Conservation (phyloP, 306 rosid genomes). For the Prinsepia uniflora region DNA sequence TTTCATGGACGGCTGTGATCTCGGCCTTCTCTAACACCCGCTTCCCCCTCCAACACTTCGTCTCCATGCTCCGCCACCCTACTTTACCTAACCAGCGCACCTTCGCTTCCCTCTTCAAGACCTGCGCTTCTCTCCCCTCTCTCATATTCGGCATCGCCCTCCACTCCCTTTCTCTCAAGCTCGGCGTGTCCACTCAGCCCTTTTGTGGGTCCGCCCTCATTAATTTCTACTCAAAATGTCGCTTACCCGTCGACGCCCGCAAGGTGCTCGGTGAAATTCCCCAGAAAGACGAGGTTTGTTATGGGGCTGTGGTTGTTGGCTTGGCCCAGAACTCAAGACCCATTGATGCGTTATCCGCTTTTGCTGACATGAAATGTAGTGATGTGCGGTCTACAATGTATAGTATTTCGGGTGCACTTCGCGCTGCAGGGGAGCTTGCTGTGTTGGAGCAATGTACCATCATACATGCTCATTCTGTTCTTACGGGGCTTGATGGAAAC, state of each 20-base stretch:
- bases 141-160: conserved; percentile 57
- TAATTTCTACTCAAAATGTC: conserved; percentile 52
- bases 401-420: conserved; percentile 60
- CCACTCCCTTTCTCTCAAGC: conserved; percentile 64
- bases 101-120: conserved; percentile 58
- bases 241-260: conserved; percentile 40
- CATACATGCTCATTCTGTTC: conserved; percentile 53
- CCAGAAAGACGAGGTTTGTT: conserved; percentile 58
- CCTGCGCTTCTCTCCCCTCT: conserved; percentile 54
- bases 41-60: conserved; percentile 53
- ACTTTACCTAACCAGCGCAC: conserved; percentile 72
- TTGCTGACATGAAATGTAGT: conserved; percentile 44
- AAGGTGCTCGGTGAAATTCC: conserved; percentile 67
- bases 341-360: conserved; percentile 39
- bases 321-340: conserved; percentile 63
- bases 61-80: conserved; percentile 78
- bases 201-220: conserved; percentile 64
- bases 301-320: conserved; percentile 59
- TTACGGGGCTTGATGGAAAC: conserved; percentile 44
- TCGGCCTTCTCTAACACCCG: conserved; percentile 52
- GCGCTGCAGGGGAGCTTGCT: conserved; percentile 65
- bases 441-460: conserved; percentile 75
- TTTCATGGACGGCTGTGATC: conserved; percentile 74
- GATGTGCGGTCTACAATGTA: conserved; percentile 50
- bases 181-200: conserved; percentile 43